Evolutionary conservation across 2,329 filamentous ascomycete species (phyloP).

Genomic region (Zasmidium cellare): DNA sequence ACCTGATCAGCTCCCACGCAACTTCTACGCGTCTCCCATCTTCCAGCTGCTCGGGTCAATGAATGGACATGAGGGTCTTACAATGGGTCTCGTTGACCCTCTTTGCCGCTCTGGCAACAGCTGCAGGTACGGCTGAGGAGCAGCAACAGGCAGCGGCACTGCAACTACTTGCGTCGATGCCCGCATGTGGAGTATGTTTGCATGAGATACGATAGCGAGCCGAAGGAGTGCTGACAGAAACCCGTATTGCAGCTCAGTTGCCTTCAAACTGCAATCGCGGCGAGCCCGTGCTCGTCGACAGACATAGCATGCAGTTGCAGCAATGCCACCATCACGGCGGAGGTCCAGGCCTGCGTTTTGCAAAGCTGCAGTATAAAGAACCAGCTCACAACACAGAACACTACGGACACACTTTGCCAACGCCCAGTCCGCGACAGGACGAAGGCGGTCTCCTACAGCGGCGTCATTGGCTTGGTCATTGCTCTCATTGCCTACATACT

Average conservation of each 20-base stretch:
- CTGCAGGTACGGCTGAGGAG: not conserved
- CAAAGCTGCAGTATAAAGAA: conserved; percentile 12
- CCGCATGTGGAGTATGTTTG: conserved; percentile 10
- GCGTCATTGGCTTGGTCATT: conserved; percentile 13
- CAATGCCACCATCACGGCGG: conserved; percentile 10
- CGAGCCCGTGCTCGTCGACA: conserved; percentile 17
- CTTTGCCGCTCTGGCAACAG: not conserved
- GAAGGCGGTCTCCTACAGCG: conserved; percentile 6
- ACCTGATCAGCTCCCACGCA: not conserved
- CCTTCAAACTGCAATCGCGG: conserved; percentile 17
- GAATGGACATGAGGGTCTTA: conserved; percentile 1
- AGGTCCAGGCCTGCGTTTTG: conserved; percentile 7
- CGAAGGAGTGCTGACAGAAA: not conserved
- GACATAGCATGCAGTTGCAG: conserved; percentile 23
- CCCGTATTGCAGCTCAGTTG: conserved; percentile 16
- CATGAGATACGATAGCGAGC: not conserved
- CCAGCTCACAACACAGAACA: conserved; percentile 20
- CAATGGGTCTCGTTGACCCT: not conserved
- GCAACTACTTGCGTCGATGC: conserved; percentile 9
- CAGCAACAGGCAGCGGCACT: not conserved
- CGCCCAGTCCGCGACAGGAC: conserved; percentile 15
- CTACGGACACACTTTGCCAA: conserved; percentile 18
- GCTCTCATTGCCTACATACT: conserved; percentile 14
- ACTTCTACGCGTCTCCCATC: not conserved
- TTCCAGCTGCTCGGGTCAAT: not conserved